Evolutionary conservation across 192 early-diverging fungal species (phyloP).

Genomic region (Dissophora globulifera): DNA sequence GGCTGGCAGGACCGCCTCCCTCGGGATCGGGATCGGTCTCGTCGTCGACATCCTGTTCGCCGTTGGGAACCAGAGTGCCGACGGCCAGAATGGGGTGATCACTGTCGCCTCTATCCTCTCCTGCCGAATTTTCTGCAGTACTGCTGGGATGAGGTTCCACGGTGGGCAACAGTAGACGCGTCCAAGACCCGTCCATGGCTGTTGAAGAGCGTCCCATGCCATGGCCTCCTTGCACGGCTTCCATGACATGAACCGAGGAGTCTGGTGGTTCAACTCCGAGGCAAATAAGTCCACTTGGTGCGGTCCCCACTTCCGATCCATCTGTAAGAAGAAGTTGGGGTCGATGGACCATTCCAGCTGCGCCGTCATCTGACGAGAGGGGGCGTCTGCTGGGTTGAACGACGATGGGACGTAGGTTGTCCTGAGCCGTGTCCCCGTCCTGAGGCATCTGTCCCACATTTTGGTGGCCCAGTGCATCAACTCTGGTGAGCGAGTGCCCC

Average conservation of each 20-base stretch:
- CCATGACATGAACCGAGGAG: slow-evolving; percentile 36
- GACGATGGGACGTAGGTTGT: slow-evolving; percentile 27
- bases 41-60: slow-evolving; percentile 5
- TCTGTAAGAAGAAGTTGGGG: background rate
- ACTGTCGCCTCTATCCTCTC: slow-evolving; percentile 12
- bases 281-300: slow-evolving; percentile 22
- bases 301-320: slow-evolving; percentile 24
- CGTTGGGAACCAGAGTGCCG: slow-evolving; percentile 31
- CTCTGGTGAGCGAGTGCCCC: slow-evolving; percentile 17
- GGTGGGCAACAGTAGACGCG: slow-evolving; percentile 13
- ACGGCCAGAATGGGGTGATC: slow-evolving; percentile 23
- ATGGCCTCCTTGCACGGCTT: background rate
- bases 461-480: slow-evolving; percentile 20
- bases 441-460: slow-evolving; percentile 10
- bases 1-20: background rate
- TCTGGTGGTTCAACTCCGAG: background rate
- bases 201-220: slow-evolving; percentile 28
- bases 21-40: background rate
- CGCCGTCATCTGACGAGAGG: slow-evolving; percentile 1
- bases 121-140: slow-evolving; percentile 15
- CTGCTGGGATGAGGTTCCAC: slow-evolving; percentile 3
- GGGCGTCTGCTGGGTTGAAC: slow-evolving; percentile 42
- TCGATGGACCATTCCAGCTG: slow-evolving; percentile 38
- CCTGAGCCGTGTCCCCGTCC: slow-evolving; percentile 15
- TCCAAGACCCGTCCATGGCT: background rate